phyloP scores from a whole-genome alignment of 148 eudicot species.

The Limonium bicolor region DNA sequence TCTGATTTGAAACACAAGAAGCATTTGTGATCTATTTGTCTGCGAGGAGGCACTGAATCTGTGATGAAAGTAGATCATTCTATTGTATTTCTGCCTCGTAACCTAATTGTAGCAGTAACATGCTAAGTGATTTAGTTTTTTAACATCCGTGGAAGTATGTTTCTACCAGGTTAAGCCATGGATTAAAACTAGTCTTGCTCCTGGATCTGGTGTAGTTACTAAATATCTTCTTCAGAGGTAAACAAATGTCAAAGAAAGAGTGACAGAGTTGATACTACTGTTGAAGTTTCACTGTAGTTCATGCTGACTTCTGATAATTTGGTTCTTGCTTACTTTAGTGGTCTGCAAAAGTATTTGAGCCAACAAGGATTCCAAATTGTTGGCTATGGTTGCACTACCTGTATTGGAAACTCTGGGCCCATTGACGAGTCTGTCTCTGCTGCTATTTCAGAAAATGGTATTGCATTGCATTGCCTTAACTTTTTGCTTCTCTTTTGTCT shows the following conservation, averaged over 20 bases:
- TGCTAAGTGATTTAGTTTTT: too few species aligned
- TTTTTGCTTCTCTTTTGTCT: too few species aligned
- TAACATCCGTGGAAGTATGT: too few species aligned
- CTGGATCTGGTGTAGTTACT: constrained; percentile 92
- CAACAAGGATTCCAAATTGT: constrained; percentile 89
- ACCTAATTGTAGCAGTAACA: too few species aligned
- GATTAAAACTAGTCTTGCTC: constrained; percentile 89
- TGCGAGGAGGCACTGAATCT: too few species aligned
- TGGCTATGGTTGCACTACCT: constrained; percentile 98
- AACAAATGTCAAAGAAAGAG: background rate
- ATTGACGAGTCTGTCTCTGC: constrained; percentile 85
- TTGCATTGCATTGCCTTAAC: too few species aligned
- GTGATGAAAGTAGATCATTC: too few species aligned
- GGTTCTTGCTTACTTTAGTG: constrained; percentile 25
- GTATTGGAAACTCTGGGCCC: constrained; percentile 97
- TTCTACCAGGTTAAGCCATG: constrained; percentile 70
- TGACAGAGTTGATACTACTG: too few species aligned
- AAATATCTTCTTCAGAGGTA: constrained; percentile 72
- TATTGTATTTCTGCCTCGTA: too few species aligned
- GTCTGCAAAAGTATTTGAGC: constrained; percentile 72
- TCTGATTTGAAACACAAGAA: too few species aligned
- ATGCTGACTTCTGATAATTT: background rate
- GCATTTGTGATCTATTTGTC: too few species aligned
- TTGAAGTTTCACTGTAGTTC: background rate
- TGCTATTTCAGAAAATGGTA: constrained; percentile 82